Conservation (phyloP, 2,329 filamentous ascomycete species). For the Xylariaceae sp. region DNA sequence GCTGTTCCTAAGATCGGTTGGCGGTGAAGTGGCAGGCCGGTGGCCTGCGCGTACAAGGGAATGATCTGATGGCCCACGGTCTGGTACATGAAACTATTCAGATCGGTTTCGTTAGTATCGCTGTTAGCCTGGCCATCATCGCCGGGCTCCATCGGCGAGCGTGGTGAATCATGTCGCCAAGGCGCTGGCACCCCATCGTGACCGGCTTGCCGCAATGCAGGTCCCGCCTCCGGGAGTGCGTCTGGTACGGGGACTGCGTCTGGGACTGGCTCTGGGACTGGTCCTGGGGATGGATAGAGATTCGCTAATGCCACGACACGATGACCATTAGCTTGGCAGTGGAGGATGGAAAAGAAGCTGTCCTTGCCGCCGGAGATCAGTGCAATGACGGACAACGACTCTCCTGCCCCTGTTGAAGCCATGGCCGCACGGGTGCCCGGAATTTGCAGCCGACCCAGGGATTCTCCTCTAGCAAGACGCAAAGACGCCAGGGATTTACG, state of each 20-base stretch:
- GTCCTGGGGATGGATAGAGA: slow-evolving; percentile 51
- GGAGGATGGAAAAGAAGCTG: slow-evolving; percentile 87
- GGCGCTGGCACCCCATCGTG: not conserved
- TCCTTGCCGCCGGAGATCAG: slow-evolving; percentile 96
- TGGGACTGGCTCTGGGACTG: slow-evolving; percentile 2
- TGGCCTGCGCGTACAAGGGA: slow-evolving; percentile 73
- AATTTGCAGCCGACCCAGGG: slow-evolving; percentile 5
- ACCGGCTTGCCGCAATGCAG: slow-evolving; percentile 1
- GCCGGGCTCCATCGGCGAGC: slow-evolving; percentile 2
- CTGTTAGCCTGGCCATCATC: slow-evolving; percentile 32
- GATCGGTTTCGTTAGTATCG: slow-evolving; percentile 44
- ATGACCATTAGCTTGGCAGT: slow-evolving; percentile 84
- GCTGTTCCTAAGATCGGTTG: slow-evolving; percentile 68
- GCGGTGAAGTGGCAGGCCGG: slow-evolving; percentile 79
- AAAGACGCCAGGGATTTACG: not conserved
- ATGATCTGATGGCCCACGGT: slow-evolving; percentile 87
- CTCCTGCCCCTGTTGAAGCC: slow-evolving; percentile 34
- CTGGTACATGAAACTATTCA: slow-evolving; percentile 99
- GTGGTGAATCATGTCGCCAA: slow-evolving; percentile 13
- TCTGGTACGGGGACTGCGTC: not conserved
- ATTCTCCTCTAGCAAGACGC: not conserved
- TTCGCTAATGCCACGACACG: slow-evolving; percentile 84
- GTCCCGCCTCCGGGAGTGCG: not conserved
- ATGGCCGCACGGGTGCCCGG: slow-evolving; percentile 7
- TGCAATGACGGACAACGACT: slow-evolving; percentile 70